Percentiles rank a stretch among this genome's conserved stretches.
phyloP scores from a whole-genome alignment of 371 early-diverging fungal genomes.

The Saksenaea vasiformis region DNA sequence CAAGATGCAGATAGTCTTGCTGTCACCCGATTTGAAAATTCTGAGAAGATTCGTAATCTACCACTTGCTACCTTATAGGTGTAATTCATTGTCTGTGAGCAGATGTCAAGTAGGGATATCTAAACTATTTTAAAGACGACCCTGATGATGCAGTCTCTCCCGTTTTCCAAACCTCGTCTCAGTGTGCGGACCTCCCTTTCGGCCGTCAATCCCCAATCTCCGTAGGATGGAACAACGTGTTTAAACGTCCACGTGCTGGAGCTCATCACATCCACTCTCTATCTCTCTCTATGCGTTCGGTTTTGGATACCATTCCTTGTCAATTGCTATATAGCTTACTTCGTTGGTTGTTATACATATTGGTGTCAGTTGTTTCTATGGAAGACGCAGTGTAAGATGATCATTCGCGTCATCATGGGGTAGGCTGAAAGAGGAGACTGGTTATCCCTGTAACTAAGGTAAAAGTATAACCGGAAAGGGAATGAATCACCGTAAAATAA shows the following conservation, averaged over 20 bases:
- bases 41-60: not conserved
- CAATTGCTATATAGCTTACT: too few species aligned
- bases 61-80: not conserved
- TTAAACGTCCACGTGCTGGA: not conserved
- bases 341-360: too few species aligned
- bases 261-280: not conserved
- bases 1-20: not conserved
- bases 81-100: not conserved
- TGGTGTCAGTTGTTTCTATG: not conserved
- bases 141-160: constrained; percentile 7
- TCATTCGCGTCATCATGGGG: not conserved
- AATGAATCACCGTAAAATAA: not conserved
- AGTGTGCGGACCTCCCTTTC: not conserved
- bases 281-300: not conserved
- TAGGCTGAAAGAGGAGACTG: not conserved
- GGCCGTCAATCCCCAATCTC: constrained; percentile 2
- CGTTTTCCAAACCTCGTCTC: not conserved
- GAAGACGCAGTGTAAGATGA: not conserved
- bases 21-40: not conserved
- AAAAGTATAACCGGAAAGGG: not conserved
- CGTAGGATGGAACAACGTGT: constrained; percentile 3
- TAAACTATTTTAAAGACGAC: not conserved
- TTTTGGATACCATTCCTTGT: too few species aligned
- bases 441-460: not conserved
- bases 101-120: not conserved